phyloP scores from a whole-genome alignment of 352 stramenopile species.

The Phytopythium helicoides region DNA sequence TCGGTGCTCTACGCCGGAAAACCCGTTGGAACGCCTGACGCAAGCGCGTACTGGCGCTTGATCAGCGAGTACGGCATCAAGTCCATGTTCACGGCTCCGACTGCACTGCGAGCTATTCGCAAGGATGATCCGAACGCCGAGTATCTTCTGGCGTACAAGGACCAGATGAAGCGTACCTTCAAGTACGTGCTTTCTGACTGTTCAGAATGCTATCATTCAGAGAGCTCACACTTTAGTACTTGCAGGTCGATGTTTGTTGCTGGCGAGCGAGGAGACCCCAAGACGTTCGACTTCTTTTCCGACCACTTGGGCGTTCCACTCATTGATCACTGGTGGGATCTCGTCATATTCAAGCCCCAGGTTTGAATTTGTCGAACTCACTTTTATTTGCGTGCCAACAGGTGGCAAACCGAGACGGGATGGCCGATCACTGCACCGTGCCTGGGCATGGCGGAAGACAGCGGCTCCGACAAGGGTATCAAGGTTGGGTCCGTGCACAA shows the following conservation, averaged over 20 bases:
- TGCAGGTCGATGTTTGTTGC: slow-evolving; percentile 67
- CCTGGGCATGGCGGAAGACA: slow-evolving; percentile 67
- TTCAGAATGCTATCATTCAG: neutral
- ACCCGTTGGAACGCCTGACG: slow-evolving; percentile 84
- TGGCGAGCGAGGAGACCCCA: slow-evolving; percentile 85
- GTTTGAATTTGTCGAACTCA: neutral
- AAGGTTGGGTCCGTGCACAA: slow-evolving; percentile 61
- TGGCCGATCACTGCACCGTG: slow-evolving; percentile 74
- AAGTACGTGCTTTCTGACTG: neutral
- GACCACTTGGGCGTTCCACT: slow-evolving; percentile 54
- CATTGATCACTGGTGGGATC: slow-evolving; percentile 77
- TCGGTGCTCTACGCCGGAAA: slow-evolving; percentile 91
- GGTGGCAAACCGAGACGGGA: slow-evolving; percentile 91
- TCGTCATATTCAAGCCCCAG: neutral
- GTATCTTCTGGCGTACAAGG: neutral
- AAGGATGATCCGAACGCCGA: slow-evolving; percentile 70
- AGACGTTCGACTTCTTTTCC: slow-evolving; percentile 82
- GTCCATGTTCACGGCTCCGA: slow-evolving; percentile 89
- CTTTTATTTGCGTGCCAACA: slow-evolving; percentile 1
- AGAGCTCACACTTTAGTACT: neutral
- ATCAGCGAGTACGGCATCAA: slow-evolving; percentile 85
- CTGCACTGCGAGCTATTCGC: slow-evolving; percentile 87
- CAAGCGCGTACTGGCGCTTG: slow-evolving; percentile 85
- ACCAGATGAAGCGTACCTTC: neutral
- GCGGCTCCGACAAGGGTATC: slow-evolving; percentile 36